Conservation (phyloP, 257 asterid genomes). For the Solanum okadae region DNA sequence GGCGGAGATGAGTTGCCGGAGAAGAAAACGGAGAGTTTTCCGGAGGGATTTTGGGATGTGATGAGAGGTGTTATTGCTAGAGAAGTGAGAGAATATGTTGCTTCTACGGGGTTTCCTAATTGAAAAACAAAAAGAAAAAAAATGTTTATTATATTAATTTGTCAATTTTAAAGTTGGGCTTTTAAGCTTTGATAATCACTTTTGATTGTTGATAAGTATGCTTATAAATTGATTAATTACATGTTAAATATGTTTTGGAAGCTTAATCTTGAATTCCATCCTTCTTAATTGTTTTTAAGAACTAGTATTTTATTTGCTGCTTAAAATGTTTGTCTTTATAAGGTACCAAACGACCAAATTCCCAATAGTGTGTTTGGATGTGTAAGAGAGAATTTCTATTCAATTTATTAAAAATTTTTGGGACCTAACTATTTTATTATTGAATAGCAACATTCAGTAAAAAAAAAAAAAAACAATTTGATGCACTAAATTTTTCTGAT, state of each 20-base stretch:
- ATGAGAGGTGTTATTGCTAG: conserved; percentile 67
- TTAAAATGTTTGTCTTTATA: background rate
- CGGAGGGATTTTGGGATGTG: conserved; percentile 64
- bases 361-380: background rate
- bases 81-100: conserved; percentile 66
- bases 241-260: background rate
- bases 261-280: background rate
- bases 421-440: background rate
- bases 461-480: background rate
- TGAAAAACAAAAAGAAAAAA: background rate
- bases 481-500: background rate
- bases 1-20: conserved; percentile 8
- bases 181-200: background rate
- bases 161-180: background rate
- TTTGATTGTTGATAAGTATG: background rate
- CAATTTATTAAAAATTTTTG: background rate
- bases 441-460: background rate
- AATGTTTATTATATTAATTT: background rate
- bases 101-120: conserved; percentile 50
- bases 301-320: background rate
- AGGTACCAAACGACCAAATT: background rate
- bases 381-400: background rate
- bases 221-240: background rate
- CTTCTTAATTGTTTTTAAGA: background rate
- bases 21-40: conserved; percentile 22